Percentiles rank a stretch among this genome's conserved stretches.
Conservation (phyloP, 1,284 basidiomycete genomes). For the Rhodotorula sp. region DNA sequence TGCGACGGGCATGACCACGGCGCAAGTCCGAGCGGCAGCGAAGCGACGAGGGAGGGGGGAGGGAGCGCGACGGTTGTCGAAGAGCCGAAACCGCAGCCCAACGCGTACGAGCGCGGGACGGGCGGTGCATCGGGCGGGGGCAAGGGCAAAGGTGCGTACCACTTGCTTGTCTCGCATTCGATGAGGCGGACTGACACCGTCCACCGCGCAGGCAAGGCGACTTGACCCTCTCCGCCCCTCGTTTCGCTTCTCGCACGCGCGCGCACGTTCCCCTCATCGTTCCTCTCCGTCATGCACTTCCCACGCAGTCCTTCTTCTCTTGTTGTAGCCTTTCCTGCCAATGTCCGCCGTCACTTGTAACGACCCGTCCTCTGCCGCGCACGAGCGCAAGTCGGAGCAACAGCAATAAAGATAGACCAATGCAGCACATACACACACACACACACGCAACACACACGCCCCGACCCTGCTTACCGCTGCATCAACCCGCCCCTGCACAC, state of each 20-base stretch:
- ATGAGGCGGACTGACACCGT: neutral
- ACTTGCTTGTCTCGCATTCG: neutral
- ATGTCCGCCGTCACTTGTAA: too few relatives aligned
- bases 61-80: neutral
- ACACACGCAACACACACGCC: neutral
- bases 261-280: neutral
- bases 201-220: neutral
- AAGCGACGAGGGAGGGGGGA: neutral
- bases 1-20: neutral
- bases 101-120: constrained; percentile 8
- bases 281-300: neutral
- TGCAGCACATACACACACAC: too few relatives aligned
- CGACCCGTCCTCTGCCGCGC: too few relatives aligned
- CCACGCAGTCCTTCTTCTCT: neutral
- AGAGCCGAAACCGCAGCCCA: neutral
- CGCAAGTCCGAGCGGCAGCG: neutral
- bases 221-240: neutral
- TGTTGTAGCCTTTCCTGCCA: neutral
- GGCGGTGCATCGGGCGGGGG: neutral
- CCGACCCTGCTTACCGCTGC: neutral
- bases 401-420: too few relatives aligned
- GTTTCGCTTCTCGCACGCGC: neutral
- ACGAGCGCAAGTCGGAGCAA: too few relatives aligned
- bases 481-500: neutral
- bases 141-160: constrained; percentile 5